Evolutionary conservation across 306 rosid genomes (phyloP).

Genomic region (Prunus mume): DNA sequence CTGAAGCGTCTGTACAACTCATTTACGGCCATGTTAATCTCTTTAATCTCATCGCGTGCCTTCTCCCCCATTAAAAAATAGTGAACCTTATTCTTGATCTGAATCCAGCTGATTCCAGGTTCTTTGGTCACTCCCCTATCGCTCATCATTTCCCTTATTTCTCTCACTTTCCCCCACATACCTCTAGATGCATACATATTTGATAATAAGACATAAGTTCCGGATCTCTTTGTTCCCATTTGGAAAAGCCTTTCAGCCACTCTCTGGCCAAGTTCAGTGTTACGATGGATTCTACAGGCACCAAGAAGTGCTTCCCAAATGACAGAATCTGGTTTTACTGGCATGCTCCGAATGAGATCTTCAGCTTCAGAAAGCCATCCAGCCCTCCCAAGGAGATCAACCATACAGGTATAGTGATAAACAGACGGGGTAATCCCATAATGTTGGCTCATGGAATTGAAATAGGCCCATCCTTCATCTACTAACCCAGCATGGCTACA

Average conservation of each 20-base stretch:
- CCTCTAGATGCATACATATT: constrained; percentile 29
- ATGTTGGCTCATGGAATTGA: constrained; percentile 28
- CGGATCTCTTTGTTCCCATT: constrained; percentile 17
- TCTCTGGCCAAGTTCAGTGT: constrained; percentile 23
- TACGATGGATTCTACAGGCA: constrained; percentile 31
- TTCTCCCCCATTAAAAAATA: constrained; percentile 25
- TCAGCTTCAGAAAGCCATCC: constrained; percentile 34
- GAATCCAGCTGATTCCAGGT: constrained; percentile 35
- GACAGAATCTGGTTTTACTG: constrained; percentile 17
- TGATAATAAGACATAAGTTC: constrained; percentile 23
- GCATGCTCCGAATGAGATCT: constrained; percentile 23
- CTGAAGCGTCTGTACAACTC: constrained; percentile 9
- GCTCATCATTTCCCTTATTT: constrained; percentile 22
- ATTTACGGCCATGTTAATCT: constrained; percentile 17
- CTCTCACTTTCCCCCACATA: constrained; percentile 12
- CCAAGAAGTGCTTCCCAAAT: constrained; percentile 38
- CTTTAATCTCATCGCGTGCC: constrained; percentile 17
- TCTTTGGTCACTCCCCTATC: constrained; percentile 27
- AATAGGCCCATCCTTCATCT: constrained; percentile 27
- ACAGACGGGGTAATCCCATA: constrained; percentile 28
- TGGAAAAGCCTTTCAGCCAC: constrained; percentile 23
- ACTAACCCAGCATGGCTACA: constrained; percentile 35
- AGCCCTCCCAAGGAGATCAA: constrained; percentile 31
- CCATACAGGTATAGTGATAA: constrained; percentile 40
- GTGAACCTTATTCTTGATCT: constrained; percentile 22